phyloP scores from a whole-genome alignment of 768 basidiomycete species.

The Lentinus brumalis region DNA sequence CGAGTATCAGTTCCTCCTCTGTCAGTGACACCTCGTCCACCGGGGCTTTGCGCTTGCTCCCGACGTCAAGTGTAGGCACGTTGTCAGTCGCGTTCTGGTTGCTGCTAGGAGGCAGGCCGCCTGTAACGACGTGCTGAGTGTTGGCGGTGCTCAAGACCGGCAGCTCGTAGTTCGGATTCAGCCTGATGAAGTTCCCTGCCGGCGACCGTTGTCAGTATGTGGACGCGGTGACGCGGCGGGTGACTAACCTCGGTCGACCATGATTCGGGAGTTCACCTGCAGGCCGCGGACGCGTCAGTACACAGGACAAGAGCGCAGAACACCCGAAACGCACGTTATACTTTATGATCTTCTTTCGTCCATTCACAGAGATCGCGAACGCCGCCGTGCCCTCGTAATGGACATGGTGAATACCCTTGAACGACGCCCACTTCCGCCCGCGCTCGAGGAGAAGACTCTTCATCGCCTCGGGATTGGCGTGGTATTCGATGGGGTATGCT shows the following conservation, averaged over 20 bases:
- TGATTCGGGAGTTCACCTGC: slow-evolving; percentile 59
- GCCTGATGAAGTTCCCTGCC: slow-evolving; percentile 49
- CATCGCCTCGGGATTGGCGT: slow-evolving; percentile 44
- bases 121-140: slow-evolving; percentile 13
- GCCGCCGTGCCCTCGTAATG: slow-evolving; percentile 48
- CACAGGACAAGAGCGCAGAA: no score
- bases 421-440: slow-evolving; percentile 55
- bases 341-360: slow-evolving; percentile 37
- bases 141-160: background rate
- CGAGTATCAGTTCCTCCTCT: slow-evolving; percentile 55
- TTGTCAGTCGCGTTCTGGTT: background rate
- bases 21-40: slow-evolving; percentile 9
- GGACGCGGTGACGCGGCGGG: background rate
- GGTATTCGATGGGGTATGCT: slow-evolving; percentile 54
- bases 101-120: no score
- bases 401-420: slow-evolving; percentile 48
- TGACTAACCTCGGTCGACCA: slow-evolving; percentile 54
- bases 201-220: background rate
- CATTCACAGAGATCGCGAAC: slow-evolving; percentile 5
- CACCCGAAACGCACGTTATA: slow-evolving; percentile 43
- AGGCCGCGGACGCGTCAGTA: background rate
- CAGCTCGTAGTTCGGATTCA: slow-evolving; percentile 35
- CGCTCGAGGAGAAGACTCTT: slow-evolving; percentile 42
- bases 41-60: background rate
- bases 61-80: slow-evolving; percentile 17